Conservation (phyloP, 257 asterid species). For the Gynochthodes officinalis region DNA sequence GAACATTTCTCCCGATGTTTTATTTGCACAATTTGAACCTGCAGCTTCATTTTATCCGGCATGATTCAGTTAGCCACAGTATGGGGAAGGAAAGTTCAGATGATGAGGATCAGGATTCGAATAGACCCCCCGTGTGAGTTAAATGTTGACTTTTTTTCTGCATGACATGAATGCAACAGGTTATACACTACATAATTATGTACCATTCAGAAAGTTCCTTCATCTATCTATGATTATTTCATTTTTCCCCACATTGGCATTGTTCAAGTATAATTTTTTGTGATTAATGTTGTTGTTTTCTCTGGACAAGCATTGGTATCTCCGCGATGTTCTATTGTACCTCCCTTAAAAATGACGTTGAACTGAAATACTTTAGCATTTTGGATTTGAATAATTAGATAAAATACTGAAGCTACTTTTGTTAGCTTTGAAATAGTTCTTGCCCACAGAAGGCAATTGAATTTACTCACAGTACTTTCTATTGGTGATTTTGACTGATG, state of each 20-base stretch:
- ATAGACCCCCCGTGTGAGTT: constrained; percentile 46
- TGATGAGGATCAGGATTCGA: constrained; percentile 17
- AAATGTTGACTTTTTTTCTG: background rate
- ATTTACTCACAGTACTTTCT: background rate
- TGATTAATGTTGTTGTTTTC: background rate
- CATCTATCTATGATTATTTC: background rate
- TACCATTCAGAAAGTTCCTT: background rate
- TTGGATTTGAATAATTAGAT: background rate
- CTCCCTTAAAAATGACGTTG: background rate
- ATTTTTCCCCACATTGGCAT: background rate
- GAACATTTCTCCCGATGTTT: background rate
- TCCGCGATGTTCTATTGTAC: background rate
- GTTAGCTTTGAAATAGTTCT: background rate
- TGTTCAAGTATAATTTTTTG: background rate
- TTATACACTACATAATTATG: background rate
- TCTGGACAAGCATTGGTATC: background rate
- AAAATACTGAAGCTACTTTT: background rate
- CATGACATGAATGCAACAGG: background rate
- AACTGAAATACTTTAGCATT: background rate
- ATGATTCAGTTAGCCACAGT: constrained; percentile 41
- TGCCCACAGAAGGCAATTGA: background rate
- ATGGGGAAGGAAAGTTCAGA: constrained; percentile 36
- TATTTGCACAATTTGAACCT: constrained; percentile 3
- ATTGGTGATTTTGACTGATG: background rate
- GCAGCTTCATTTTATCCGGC: constrained; percentile 77